These are phyloP conservation scores for Pharnaceum exiguum DNA, from an alignment of 148 eudicot genomes.

Conservation along the genomic window DNA sequence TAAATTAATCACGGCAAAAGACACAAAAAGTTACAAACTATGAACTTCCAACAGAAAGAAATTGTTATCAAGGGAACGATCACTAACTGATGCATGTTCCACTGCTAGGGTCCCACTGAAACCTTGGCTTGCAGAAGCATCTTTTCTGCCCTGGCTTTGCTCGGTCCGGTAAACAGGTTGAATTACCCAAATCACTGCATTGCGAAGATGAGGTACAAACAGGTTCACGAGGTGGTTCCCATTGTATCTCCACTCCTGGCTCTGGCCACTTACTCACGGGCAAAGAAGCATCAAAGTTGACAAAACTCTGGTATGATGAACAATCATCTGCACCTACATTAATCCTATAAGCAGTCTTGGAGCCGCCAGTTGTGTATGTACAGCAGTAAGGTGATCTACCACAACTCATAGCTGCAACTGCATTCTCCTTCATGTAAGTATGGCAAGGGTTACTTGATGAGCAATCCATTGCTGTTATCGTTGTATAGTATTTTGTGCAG, in stretches of 20 bases:
- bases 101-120: slow-evolving; percentile 35
- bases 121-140: slow-evolving; percentile 40
- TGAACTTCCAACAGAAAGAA: neutral
- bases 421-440: slow-evolving; percentile 19
- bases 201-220: slow-evolving; percentile 21
- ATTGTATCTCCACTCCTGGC: slow-evolving; percentile 46
- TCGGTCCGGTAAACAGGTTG: slow-evolving; percentile 36
- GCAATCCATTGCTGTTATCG: slow-evolving; percentile 42
- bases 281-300: slow-evolving; percentile 26
- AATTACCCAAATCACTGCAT: slow-evolving; percentile 27
- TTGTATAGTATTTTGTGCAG: slow-evolving; percentile 26
- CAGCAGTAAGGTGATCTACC: slow-evolving; percentile 25
- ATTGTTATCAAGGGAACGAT: neutral
- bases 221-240: slow-evolving; percentile 40
- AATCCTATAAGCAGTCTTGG: slow-evolving; percentile 36
- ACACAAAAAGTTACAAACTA: neutral
- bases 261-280: slow-evolving; percentile 44
- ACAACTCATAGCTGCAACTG: slow-evolving; percentile 20
- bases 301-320: slow-evolving; percentile 42
- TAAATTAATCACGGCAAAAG: too few species aligned
- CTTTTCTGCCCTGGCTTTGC: slow-evolving; percentile 23
- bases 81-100: slow-evolving; percentile 39
- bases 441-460: slow-evolving; percentile 25
- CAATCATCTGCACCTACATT: slow-evolving; percentile 30
- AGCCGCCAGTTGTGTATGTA: slow-evolving; percentile 49